These are phyloP conservation scores for Globisporangium ultimum DNA, from an alignment of 352 stramenopile species.

Conservation along the genomic window DNA sequence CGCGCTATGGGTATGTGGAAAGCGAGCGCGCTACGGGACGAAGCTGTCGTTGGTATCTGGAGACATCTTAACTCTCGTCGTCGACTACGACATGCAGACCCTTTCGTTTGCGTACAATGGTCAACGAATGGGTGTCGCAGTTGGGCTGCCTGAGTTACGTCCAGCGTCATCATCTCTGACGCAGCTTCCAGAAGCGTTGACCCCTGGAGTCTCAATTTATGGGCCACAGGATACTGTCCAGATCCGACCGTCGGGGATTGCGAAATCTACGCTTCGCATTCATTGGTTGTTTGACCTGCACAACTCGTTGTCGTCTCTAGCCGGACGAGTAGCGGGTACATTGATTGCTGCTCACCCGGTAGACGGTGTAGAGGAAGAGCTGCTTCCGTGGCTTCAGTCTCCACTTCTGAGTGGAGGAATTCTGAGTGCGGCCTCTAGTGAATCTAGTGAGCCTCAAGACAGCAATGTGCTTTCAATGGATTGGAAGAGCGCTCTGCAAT, in stretches of 20 bases:
- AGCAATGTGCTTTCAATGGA: background rate
- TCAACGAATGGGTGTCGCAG: conserved; percentile 43
- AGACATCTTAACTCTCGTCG: conserved; percentile 67
- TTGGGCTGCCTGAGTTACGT: conserved; percentile 38
- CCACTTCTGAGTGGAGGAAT: conserved; percentile 75
- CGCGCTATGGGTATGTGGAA: conserved; percentile 65
- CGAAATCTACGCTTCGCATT: conserved; percentile 71
- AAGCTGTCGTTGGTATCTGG: conserved; percentile 41
- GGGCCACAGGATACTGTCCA: conserved; percentile 71
- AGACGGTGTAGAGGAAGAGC: conserved; percentile 75
- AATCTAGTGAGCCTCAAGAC: conserved; percentile 3
- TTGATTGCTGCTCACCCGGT: conserved; percentile 76
- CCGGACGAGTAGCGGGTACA: conserved; percentile 59
- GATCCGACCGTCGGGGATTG: conserved; percentile 64
- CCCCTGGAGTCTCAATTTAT: conserved; percentile 66
- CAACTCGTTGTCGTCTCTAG: conserved; percentile 69
- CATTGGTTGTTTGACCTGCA: conserved; percentile 85
- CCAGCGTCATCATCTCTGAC: conserved; percentile 27
- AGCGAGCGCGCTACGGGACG: conserved; percentile 44
- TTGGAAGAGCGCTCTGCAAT: conserved; percentile 12
- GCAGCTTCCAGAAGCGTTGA: conserved; percentile 33
- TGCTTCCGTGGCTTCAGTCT: conserved; percentile 82
- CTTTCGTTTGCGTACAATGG: conserved; percentile 78
- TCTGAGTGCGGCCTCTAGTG: conserved; percentile 9
- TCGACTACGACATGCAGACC: conserved; percentile 77